Percentiles rank a stretch among this genome's conserved stretches.
These are phyloP conservation scores for Petrea volubilis DNA, from an alignment of 257 asterid species.

Conservation along the genomic window DNA sequence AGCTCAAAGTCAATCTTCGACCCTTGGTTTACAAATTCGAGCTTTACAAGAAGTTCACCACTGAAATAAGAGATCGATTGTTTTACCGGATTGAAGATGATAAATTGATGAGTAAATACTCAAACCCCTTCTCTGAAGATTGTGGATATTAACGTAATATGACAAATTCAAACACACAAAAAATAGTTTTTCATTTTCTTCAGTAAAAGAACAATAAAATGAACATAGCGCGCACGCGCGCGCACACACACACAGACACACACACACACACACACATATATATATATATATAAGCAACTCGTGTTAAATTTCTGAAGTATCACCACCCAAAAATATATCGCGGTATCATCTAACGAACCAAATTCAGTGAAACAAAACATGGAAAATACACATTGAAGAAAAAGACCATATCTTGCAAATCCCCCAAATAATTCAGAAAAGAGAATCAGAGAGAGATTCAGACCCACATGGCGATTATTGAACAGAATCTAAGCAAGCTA, in stretches of 20 bases:
- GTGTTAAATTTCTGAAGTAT: not conserved
- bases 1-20: not conserved
- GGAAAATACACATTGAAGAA: not conserved
- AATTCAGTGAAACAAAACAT: constrained; percentile 6
- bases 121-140: not conserved
- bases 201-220: too few species aligned
- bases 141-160: not conserved
- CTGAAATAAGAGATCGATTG: constrained; percentile 31
- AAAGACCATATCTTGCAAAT: not conserved
- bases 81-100: constrained; percentile 9
- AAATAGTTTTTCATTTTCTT: not conserved
- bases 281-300: constrained; percentile 10
- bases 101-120: not conserved
- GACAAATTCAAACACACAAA: constrained; percentile 1
- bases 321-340: constrained; percentile 4
- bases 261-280: too few species aligned
- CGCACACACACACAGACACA: too few species aligned
- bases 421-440: not conserved
- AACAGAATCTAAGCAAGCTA: constrained; percentile 9
- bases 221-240: too few species aligned
- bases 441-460: not conserved
- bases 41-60: constrained; percentile 2
- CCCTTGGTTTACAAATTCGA: not conserved
- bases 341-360: not conserved
- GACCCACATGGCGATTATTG: constrained; percentile 17